Percentiles rank a stretch among this genome's conserved stretches.
Conservation (phyloP, 352 stramenopile genomes). For the Blastocystis sp. region DNA sequence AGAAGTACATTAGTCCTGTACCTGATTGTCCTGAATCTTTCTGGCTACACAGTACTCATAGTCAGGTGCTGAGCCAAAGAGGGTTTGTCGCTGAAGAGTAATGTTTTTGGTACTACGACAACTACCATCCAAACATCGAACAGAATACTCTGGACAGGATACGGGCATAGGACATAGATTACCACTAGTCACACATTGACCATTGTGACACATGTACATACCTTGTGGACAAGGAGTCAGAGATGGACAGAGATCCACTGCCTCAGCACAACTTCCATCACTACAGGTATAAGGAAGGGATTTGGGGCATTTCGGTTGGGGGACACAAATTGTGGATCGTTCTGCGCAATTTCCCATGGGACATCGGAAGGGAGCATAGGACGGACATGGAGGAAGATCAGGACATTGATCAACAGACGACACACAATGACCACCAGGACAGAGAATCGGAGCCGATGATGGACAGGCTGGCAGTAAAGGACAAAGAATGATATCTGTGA, state of each 20-base stretch:
- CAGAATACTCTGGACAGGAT: background rate
- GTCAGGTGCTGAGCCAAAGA: background rate
- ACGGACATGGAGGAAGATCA: background rate
- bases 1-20: background rate
- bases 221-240: background rate
- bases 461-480: slow-evolving; percentile 14
- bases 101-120: background rate
- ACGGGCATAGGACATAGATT: background rate
- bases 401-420: background rate
- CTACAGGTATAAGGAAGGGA: slow-evolving; percentile 1
- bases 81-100: background rate
- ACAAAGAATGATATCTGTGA: slow-evolving; percentile 21
- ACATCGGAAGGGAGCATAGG: slow-evolving; percentile 43
- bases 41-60: background rate
- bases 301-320: background rate
- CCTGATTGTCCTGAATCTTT: background rate
- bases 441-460: slow-evolving; percentile 12
- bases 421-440: slow-evolving; percentile 16
- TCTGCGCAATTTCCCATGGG: slow-evolving; percentile 35
- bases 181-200: background rate
- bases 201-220: slow-evolving; percentile 23
- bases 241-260: slow-evolving; percentile 10
- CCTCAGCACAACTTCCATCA: slow-evolving; percentile 8
- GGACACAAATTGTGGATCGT: background rate
- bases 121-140: slow-evolving; percentile 20